Evolutionary conservation across 164 flowering plant species (phyloP).

Genomic region (Dillenia suffruticosa): DNA sequence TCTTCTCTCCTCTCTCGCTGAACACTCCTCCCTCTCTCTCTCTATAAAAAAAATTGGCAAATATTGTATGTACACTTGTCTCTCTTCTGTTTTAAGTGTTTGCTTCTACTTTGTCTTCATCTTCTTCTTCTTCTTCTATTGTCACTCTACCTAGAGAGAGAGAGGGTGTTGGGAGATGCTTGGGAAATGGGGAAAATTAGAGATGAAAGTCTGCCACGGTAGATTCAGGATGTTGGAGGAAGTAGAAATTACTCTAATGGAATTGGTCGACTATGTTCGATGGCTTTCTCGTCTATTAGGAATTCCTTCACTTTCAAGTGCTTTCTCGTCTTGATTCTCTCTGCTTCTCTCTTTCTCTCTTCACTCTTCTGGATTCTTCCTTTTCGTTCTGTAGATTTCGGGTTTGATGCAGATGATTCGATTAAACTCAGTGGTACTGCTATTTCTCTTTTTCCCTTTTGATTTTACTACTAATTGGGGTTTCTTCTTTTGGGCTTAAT

Average conservation of each 20-base stretch:
- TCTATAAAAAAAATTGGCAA: too few species aligned
- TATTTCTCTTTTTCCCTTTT: background rate
- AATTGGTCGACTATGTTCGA: slow-evolving; percentile 28
- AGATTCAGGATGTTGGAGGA: slow-evolving; percentile 7
- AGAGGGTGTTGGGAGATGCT: slow-evolving; percentile 40
- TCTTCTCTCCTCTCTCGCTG: too few species aligned
- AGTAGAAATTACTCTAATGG: slow-evolving; percentile 11
- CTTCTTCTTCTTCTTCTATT: background rate
- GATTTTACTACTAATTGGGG: background rate
- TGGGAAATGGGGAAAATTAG: slow-evolving; percentile 60
- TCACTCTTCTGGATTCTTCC: slow-evolving; percentile 54
- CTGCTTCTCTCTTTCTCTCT: slow-evolving; percentile 38
- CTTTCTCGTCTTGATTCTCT: slow-evolving; percentile 40
- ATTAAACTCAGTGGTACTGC: slow-evolving; percentile 39
- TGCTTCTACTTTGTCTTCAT: background rate
- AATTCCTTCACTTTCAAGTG: slow-evolving; percentile 40
- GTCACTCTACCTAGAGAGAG: slow-evolving; percentile 1
- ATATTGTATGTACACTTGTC: background rate
- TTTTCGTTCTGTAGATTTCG: slow-evolving; percentile 11
- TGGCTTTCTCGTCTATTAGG: slow-evolving; percentile 14
- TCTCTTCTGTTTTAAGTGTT: too few species aligned
- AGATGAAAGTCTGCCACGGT: slow-evolving; percentile 20
- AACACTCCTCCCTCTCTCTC: too few species aligned
- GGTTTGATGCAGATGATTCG: slow-evolving; percentile 37
- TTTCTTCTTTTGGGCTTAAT: background rate